Evolutionary conservation across 371 early-diverging fungal species (phyloP).

Genomic region (Saksenaea oblongispora): DNA sequence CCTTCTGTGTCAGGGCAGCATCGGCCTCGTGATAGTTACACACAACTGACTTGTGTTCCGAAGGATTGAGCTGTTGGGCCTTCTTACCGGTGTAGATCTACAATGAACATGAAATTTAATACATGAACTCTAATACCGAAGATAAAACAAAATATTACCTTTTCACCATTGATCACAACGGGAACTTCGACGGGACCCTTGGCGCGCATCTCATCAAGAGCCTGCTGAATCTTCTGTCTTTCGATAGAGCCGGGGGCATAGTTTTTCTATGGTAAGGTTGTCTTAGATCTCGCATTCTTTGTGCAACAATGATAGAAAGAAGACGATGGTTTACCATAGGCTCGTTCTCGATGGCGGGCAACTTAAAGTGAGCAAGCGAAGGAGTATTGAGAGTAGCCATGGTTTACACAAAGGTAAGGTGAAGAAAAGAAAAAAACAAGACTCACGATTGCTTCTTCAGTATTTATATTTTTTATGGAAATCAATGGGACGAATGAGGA

Average conservation of each 20-base stretch:
- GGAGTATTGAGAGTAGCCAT: constrained; percentile 48
- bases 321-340: constrained; percentile 67
- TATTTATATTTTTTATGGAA: constrained; percentile 9
- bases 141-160: constrained; percentile 42
- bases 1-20: constrained; percentile 70
- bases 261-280: constrained; percentile 43
- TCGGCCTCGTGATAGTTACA: constrained; percentile 88
- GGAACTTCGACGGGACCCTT: constrained; percentile 81
- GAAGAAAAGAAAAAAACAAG: not conserved
- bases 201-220: constrained; percentile 75
- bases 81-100: constrained; percentile 67
- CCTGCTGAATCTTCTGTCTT: constrained; percentile 72
- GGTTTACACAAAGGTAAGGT: not conserved
- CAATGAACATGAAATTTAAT: not conserved
- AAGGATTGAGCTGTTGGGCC: constrained; percentile 79
- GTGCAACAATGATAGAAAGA: not conserved
- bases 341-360: constrained; percentile 88
- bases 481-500: not conserved
- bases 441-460: not conserved
- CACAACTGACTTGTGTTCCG: constrained; percentile 80
- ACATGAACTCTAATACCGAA: not conserved
- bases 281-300: not conserved
- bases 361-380: constrained; percentile 69
- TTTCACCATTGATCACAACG: constrained; percentile 83
- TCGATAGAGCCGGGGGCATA: constrained; percentile 86